Percentiles rank a stretch among this genome's conserved stretches.
phyloP scores from a whole-genome alignment of 805 yeast genomes.

The Cyberlindnera maritima region DNA sequence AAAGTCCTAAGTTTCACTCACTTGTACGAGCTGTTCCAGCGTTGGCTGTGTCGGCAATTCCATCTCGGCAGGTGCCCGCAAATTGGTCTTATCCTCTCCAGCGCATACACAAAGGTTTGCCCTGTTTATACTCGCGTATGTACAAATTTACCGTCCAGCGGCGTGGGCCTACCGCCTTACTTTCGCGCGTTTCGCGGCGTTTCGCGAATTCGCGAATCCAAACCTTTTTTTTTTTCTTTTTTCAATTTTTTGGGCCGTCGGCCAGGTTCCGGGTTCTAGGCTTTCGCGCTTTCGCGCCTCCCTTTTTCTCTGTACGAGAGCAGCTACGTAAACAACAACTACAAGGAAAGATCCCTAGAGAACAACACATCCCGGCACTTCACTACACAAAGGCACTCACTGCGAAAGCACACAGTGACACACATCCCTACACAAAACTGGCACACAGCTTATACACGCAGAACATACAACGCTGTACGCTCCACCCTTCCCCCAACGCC shows the following conservation, averaged over 20 bases:
- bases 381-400: not conserved
- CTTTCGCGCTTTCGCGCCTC: not conserved
- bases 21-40: constrained; percentile 6
- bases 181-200: too few species aligned
- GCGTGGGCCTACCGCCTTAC: too few species aligned
- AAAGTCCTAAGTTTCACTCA: not conserved
- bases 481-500: not conserved
- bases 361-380: not conserved
- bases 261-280: not conserved
- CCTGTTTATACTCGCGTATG: too few species aligned
- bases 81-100: not conserved
- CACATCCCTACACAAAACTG: not conserved
- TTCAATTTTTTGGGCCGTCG: not conserved
- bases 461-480: not conserved
- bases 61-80: not conserved
- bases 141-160: not conserved
- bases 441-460: not conserved
- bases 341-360: not conserved
- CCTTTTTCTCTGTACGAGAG: not conserved
- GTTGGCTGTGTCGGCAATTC: constrained; percentile 3
- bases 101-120: too few species aligned
- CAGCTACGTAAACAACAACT: not conserved
- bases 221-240: not conserved
- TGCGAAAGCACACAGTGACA: not conserved
- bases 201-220: too few species aligned